Evolutionary conservation across 306 rosid species (phyloP), one percentile per base, ranked within the genome.

Genomic region (Lathyrus oleraceus): DNA sequence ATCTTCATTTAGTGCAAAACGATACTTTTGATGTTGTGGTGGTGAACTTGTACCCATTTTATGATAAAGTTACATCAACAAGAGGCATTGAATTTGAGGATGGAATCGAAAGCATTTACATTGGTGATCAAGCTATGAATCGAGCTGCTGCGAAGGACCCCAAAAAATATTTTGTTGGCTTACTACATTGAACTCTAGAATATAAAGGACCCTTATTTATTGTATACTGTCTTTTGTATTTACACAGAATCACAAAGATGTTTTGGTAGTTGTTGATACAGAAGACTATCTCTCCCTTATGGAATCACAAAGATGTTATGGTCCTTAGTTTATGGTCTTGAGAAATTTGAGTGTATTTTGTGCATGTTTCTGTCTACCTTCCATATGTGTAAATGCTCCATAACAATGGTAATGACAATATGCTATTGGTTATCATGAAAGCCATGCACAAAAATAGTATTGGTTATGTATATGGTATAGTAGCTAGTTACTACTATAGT

Each of bases 61-160:
- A 88, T 36, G 85, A 87, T 62, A 91, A 81, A 80, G 97, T 94
- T 64, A 88, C 99, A 58, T 88, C 99, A 44, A 10, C 81, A 6
- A 81, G 83, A 52, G 89, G 83, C 30, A 51, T 94, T 65, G 88
- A 79, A 56, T 94, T 94, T 82, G 96, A 94, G 61, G 92, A 94
- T 73, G 99, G 97, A 72, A 83, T 94, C 42, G 99, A 94, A 80
- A 94, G 91, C 81, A 91, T 94, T 79, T 96, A 94, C 81, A 94
- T 90, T 72, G 99, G 99, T 75, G 97, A 97, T 74, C 95, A 96
- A 8, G 87, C 96, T 38, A 88, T 94, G 99, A 91, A 91, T 47
- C 86, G 97, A 81, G 99, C 96, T 12, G 99, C 96, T 76, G 97
- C 96, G 32, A 94, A 94, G 97, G 98, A n/a, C n/a, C n/a, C n/a